Evolutionary conservation across 441 rosid genomes (phyloP).

Genomic region (Gossypium schwendimanii): DNA sequence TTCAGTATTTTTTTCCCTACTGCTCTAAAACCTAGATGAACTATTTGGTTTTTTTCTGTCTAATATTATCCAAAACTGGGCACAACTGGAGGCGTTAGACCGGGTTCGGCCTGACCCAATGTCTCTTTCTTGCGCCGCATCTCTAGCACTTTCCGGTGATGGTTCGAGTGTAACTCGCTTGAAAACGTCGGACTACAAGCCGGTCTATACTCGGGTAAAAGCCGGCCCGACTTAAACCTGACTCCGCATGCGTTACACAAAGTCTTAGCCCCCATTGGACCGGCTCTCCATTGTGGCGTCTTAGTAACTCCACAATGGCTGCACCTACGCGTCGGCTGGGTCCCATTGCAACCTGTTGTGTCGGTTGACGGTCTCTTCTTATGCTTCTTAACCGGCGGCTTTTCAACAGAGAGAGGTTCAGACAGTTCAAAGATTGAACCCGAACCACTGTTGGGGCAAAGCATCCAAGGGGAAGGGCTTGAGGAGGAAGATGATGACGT

Average conservation of each 20-base stretch:
- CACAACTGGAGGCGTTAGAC: conserved; percentile 23
- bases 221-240: conserved; percentile 81
- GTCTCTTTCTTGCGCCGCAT: conserved; percentile 68
- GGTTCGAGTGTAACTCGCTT: conserved; percentile 69
- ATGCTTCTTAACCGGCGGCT: conserved; percentile 33
- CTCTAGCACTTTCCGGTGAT: conserved; percentile 85
- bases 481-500: conserved; percentile 42
- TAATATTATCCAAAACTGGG: conserved; percentile 41
- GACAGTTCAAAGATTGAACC: conserved; percentile 24
- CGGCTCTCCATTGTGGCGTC: conserved; percentile 96
- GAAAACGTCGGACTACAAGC: conserved; percentile 94
- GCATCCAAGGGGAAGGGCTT: conserved; percentile 32
- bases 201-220: conserved; percentile 82
- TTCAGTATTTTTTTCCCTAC: neutral
- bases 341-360: conserved; percentile 16
- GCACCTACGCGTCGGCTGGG: conserved; percentile 51
- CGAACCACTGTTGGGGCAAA: conserved; percentile 11
- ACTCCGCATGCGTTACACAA: conserved; percentile 94
- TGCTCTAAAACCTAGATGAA: conserved; percentile 4
- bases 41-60: neutral
- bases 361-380: conserved; percentile 31
- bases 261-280: conserved; percentile 89
- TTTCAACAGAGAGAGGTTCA: conserved; percentile 22
- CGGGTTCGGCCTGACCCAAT: conserved; percentile 35
- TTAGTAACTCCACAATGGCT: conserved; percentile 90